Base-by-base conservation (phyloP, 2,329 filamentous ascomycete genomes). In the Sphaerulina musiva region DNA sequence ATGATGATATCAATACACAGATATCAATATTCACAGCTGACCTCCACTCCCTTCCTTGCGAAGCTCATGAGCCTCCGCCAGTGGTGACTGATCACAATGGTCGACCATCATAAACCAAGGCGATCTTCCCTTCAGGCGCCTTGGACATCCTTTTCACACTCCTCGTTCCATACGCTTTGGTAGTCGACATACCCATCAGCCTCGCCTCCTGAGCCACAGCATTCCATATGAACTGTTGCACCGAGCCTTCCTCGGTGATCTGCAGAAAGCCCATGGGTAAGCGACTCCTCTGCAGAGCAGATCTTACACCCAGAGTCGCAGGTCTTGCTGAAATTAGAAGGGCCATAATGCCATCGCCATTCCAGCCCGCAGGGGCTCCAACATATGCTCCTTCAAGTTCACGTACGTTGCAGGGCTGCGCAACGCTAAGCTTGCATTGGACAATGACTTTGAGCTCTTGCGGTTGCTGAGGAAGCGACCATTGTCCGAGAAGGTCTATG, bases 321-420 rank as follows among this genome's bases (percentile, higher is more conserved):
- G 82, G 76, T 57, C 79, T 76, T 59, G 84, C 82, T 3, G 82
- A 80, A 23, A 87, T 85, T 51, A 96, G 71, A 12, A 95, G 65
- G 0, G 83, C 91, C 34, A 95, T 68, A 5, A 87, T 82, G 11
- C 79, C 77, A 1, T 75, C 68, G 0, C 79, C 81, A 50, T 82
- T 76, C 87, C 87, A 95, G 0, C 84, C 85, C 0, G 78, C 73
- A 1, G 89, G 90, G 6, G 87, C 86, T 10, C 83, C 84, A 1
- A 78, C 77, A 65, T 93, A 86, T 0, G 89, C 82, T 3, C 92
- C 92, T 66, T 89, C 87, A 2, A 92, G 77, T 72, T 92, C 87
- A n/a, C 87, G 80, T 7, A 89, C 72, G 45, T 82, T 73, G 32
- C 77, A 72, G 0, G 87, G 87, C 2, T 62, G 63, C 0, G 80